Conservation (phyloP, 108 stramenopile genomes). For the Ochromonas danica region DNA sequence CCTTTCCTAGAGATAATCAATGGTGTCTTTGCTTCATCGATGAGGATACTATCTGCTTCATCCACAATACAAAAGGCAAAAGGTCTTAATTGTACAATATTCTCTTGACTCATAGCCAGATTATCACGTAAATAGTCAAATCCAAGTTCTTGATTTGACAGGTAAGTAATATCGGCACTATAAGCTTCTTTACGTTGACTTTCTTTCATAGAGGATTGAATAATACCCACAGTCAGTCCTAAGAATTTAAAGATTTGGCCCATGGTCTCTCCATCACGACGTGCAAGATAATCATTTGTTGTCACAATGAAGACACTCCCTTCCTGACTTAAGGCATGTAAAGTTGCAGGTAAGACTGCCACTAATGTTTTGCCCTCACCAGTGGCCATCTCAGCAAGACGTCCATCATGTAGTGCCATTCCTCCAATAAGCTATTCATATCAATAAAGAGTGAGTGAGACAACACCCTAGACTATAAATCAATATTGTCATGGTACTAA, state of each 20-base stretch:
- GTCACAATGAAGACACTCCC: conserved; percentile 75
- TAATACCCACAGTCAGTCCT: conserved; percentile 84
- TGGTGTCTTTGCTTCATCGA: conserved; percentile 88
- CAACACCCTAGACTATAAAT: too few species aligned
- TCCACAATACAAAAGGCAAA: conserved; percentile 82
- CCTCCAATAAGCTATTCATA: conserved; percentile 66
- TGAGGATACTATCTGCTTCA: conserved; percentile 92
- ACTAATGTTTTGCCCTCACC: conserved; percentile 95
- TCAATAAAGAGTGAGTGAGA: background rate
- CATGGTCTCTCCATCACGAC: conserved; percentile 89
- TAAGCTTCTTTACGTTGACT: conserved; percentile 76
- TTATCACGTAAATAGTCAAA: conserved; percentile 83
- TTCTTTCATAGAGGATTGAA: conserved; percentile 77
- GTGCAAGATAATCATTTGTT: conserved; percentile 91
- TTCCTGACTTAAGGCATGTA: conserved; percentile 72
- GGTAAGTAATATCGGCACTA: conserved; percentile 86
- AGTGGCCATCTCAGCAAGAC: conserved; percentile 90
- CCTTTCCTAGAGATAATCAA: conserved; percentile 84
- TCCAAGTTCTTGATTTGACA: conserved; percentile 88
- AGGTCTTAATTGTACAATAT: conserved; percentile 60
- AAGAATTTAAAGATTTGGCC: conserved; percentile 85
- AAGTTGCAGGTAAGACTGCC: conserved; percentile 77
- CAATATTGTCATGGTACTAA: too few species aligned
- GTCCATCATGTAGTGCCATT: conserved; percentile 79
- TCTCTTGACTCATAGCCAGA: conserved; percentile 43